Base-by-base conservation (phyloP, 2,329 filamentous ascomycete genomes). In the Penicillium brevicompactum region DNA sequence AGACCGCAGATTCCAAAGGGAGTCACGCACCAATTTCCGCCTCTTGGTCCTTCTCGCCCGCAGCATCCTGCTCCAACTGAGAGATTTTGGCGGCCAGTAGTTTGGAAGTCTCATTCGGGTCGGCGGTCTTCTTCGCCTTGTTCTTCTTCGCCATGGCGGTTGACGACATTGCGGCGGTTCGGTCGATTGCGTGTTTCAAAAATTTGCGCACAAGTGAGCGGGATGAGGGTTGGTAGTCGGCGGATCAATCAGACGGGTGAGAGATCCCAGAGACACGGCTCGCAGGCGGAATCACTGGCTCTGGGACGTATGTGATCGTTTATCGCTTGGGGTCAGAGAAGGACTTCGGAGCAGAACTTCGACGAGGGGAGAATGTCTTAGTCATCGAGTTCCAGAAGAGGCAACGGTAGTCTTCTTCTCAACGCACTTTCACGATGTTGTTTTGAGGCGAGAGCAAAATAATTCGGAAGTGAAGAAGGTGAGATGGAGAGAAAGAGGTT, bases 1-100 rank as follows among this genome's bases (percentile, higher is more conserved):
- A 37, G 24, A n/a, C 27, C 38, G 27, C 37, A 27, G 6, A 46
- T 43, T 44, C 37, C 30, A 48, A 32, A 53, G 45, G 48, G 48
- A 49, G 46, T 46, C 47, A 83, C 87, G 71, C 80, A 96, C 92
- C 91, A 72, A 99, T 97, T 80, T 97, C 94, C 58, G 89, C 86
- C 77, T 97, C 92, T 76, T 97, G 91, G 66, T 96, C 93, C 75
- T 95, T 96, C 73, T 96, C 92, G 56, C 91, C 91, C 10, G 92
- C 92, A 47, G 89, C 90, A 80, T 97, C 92, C 60, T 91, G 89
- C 75, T 99, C 94, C 56, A 99, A 80, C 78, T 97, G 94, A 21
- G 92, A 93, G 71, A 99, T 97, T 70, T 95, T 91, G 59, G 92
- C 91, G 60, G 92, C 89, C 49, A 99, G 84, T 61, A 97, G 84